These are phyloP conservation scores for Lodderomyces elongisporus DNA, from an alignment of 1,139 yeast species.

Conservation along the genomic window DNA sequence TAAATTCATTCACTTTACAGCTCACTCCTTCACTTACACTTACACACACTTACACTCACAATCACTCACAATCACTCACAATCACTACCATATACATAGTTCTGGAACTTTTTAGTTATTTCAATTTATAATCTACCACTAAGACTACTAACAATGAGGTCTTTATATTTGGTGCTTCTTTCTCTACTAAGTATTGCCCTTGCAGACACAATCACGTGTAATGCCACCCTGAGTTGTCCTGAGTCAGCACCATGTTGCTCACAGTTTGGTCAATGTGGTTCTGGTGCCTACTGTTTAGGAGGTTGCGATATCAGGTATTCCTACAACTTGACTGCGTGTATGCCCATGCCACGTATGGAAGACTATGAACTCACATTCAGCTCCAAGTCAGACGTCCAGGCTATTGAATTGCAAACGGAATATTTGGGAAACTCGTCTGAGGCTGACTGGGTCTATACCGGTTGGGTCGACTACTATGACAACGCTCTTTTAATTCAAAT, in stretches of 20 bases:
- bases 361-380: constrained; percentile 34
- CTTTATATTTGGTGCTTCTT: constrained; percentile 7
- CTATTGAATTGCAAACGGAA: constrained; percentile 28
- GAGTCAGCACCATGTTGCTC: constrained; percentile 74
- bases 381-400: constrained; percentile 18
- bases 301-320: constrained; percentile 76
- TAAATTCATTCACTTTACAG: no score
- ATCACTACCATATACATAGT: not conserved
- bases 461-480: constrained; percentile 53
- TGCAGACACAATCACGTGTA: constrained; percentile 36
- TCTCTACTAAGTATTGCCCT: constrained; percentile 9
- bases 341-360: constrained; percentile 52
- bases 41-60: not conserved
- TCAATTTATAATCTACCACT: no score
- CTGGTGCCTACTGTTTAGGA: constrained; percentile 74
- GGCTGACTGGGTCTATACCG: constrained; percentile 71
- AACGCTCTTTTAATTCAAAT: constrained; percentile 63
- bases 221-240: constrained; percentile 55
- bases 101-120: no score
- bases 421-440: constrained; percentile 70
- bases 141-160: constrained; percentile 7
- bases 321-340: constrained; percentile 57
- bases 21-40: not conserved
- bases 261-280: constrained; percentile 80
- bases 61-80: not conserved